These are phyloP conservation scores for Talaromyces proteolyticus DNA, from an alignment of 495 filamentous ascomycete genomes.

Conservation along the genomic window DNA sequence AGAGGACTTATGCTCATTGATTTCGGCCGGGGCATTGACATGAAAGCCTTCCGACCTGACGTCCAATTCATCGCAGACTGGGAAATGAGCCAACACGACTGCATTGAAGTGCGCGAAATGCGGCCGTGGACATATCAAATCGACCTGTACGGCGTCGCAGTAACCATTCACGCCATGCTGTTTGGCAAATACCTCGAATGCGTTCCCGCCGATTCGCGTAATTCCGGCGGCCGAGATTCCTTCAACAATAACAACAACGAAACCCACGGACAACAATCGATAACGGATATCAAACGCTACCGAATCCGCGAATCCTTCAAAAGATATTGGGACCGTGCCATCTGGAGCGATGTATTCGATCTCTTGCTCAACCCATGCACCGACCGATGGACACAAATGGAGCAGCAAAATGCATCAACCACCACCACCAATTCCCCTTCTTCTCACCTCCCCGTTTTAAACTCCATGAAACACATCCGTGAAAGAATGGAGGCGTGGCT, in stretches of 20 bases:
- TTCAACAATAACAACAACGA: conserved; percentile 18
- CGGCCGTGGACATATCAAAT: conserved; percentile 95
- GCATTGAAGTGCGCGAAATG: conserved; percentile 88
- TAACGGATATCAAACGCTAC: conserved; percentile 57
- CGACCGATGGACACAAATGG: conserved; percentile 43
- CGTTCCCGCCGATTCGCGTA: conserved; percentile 35
- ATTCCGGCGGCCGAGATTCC: conserved; percentile 2
- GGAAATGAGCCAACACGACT: conserved; percentile 78
- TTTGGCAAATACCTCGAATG: conserved; percentile 96
- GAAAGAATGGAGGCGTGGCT: conserved; percentile 84
- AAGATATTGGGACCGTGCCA: conserved; percentile 89
- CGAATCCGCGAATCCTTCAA: conserved; percentile 73
- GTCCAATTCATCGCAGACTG: conserved; percentile 94
- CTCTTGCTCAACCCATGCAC: conserved; percentile 73
- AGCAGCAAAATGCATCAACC: conserved; percentile 46
- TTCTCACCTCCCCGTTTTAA: conserved; percentile 55
- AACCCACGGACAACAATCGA: conserved; percentile 10
- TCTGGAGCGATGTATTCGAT: conserved; percentile 83
- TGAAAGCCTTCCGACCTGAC: conserved; percentile 68
- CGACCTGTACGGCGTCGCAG: conserved; percentile 88
- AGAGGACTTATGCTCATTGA: conserved; percentile 87
- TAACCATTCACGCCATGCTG: conserved; percentile 75
- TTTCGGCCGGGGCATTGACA: conserved; percentile 92
- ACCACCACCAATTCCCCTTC: conserved; percentile 3
- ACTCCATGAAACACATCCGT: conserved; percentile 57